phyloP scores from a whole-genome alignment of 2,329 filamentous ascomycete species.

The Lasiodiplodia sp. region DNA sequence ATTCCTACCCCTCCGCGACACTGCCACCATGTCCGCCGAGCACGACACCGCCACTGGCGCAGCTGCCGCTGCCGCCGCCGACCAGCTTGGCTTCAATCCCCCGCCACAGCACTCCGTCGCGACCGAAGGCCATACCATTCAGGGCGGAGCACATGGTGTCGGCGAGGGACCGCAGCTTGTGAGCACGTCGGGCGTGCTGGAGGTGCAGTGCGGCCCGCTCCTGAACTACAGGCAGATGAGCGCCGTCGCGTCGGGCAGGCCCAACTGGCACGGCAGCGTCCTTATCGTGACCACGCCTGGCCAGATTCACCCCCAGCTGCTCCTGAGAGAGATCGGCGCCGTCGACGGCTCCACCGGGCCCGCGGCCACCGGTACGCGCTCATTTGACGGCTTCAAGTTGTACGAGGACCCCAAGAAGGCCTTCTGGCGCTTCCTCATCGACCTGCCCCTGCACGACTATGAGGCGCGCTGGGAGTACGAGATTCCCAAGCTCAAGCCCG shows the following conservation, averaged over 20 bases:
- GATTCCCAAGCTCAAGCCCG: constrained; percentile 71
- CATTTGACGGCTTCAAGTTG: constrained; percentile 61
- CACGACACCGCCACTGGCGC: constrained; percentile 7
- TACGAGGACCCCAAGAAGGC: constrained; percentile 66
- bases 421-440: constrained; percentile 66
- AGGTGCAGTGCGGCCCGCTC: constrained; percentile 75
- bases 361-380: constrained; percentile 33
- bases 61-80: constrained; percentile 16
- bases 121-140: not conserved
- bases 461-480: constrained; percentile 83
- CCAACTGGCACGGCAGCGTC: constrained; percentile 83
- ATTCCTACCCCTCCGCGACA: not conserved
- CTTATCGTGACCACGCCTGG: constrained; percentile 81
- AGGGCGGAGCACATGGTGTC: constrained; percentile 40
- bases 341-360: constrained; percentile 41
- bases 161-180: constrained; percentile 53
- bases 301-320: constrained; percentile 67
- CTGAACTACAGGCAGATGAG: constrained; percentile 81
- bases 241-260: constrained; percentile 52
- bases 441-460: constrained; percentile 71
- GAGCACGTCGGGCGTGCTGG: constrained; percentile 52
- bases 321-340: constrained; percentile 61
- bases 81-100: not conserved
- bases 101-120: not conserved
- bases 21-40: constrained; percentile 16